phyloP scores from a whole-genome alignment of 2,329 filamentous ascomycete genomes.

The Mycogone perniciosa region DNA sequence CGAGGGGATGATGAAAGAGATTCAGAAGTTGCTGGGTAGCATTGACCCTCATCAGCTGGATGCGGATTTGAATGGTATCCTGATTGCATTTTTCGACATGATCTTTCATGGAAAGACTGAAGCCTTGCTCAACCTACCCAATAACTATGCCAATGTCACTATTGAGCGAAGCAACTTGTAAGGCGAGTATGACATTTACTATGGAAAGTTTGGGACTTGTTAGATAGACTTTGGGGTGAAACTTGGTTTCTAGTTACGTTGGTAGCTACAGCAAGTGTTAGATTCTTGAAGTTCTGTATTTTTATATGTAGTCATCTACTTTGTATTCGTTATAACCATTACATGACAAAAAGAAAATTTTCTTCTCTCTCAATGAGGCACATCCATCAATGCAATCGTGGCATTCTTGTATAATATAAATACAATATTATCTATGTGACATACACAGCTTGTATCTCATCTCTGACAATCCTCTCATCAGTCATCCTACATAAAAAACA shows the following conservation, averaged over 20 bases:
- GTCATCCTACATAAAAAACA: not conserved
- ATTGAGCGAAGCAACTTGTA: conserved; percentile 16
- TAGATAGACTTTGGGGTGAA: too few relatives aligned
- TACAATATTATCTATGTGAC: not conserved
- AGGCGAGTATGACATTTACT: not conserved
- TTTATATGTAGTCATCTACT: not conserved
- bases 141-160: conserved; percentile 14
- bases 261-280: too few relatives aligned
- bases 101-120: conserved; percentile 12
- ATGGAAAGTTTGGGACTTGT: too few relatives aligned
- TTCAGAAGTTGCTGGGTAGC: conserved; percentile 15
- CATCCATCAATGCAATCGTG: too few relatives aligned
- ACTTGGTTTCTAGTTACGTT: too few relatives aligned
- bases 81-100: conserved; percentile 19
- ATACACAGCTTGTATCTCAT: not conserved
- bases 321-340: not conserved
- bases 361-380: too few relatives aligned
- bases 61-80: conserved; percentile 16
- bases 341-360: too few relatives aligned
- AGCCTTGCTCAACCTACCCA: conserved; percentile 8
- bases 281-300: too few relatives aligned
- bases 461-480: not conserved
- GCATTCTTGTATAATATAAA: too few relatives aligned
- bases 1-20: not conserved
- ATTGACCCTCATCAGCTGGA: conserved; percentile 15